Conservation (phyloP, 805 yeast genomes). For the Metschnikowia gelsemii region DNA sequence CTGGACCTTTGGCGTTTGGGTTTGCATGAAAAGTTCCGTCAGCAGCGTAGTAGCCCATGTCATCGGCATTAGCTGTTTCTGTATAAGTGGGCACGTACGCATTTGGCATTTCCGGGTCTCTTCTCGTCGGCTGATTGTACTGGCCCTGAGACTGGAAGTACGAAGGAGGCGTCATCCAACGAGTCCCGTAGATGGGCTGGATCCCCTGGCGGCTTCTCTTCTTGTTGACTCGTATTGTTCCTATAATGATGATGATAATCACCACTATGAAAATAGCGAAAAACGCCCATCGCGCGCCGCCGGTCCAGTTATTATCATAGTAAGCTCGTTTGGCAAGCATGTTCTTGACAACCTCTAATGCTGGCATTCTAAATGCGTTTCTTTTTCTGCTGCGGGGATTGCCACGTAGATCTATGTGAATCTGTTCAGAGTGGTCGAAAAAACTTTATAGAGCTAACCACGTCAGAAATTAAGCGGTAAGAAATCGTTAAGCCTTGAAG, state of each 20-base stretch:
- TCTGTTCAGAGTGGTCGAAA: too few relatives aligned
- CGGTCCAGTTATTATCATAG: conserved; percentile 16
- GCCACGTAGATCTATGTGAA: neutral
- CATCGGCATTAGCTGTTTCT: conserved; percentile 63
- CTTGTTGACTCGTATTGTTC: conserved; percentile 55
- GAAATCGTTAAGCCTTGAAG: too few relatives aligned
- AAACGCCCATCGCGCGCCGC: conserved; percentile 60
- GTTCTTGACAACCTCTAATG: neutral
- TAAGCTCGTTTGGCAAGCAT: conserved; percentile 4
- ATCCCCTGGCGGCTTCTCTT: conserved; percentile 49
- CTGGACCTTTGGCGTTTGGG: conserved; percentile 21
- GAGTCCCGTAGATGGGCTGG: conserved; percentile 69
- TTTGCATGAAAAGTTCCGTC: conserved; percentile 43
- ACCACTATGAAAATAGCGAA: conserved; percentile 59
- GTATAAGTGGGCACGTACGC: conserved; percentile 68
- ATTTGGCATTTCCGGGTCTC: conserved; percentile 41
- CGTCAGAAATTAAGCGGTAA: too few relatives aligned
- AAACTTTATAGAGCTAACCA: too few relatives aligned
- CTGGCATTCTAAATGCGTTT: conserved; percentile 6
- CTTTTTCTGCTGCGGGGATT: neutral
- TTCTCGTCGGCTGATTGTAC: conserved; percentile 43
- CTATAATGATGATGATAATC: conserved; percentile 45
- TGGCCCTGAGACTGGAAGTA: conserved; percentile 66
- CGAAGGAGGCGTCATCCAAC: conserved; percentile 86
- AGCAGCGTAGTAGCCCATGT: conserved; percentile 74